phyloP scores from a whole-genome alignment of 768 basidiomycete species.

The Russula olivacea region DNA sequence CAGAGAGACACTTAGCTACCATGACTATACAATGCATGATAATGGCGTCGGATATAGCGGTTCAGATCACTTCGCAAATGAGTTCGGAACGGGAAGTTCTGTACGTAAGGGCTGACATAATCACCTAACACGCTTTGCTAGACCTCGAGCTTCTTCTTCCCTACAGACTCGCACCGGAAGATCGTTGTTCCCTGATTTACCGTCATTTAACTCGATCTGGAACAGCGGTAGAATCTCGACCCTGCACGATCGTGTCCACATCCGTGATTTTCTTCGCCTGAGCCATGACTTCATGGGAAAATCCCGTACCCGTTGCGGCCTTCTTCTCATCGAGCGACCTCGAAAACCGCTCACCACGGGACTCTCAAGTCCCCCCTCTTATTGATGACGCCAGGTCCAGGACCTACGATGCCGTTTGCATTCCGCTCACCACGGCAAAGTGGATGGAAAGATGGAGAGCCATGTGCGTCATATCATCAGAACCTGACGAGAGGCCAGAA shows the following conservation, averaged over 20 bases:
- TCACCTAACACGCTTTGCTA: background rate
- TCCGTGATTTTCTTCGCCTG: background rate
- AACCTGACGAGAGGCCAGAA: slow-evolving; percentile 34
- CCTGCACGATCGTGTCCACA: background rate
- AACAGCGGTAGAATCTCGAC: background rate
- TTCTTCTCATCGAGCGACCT: slow-evolving; percentile 19
- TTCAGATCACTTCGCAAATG: background rate
- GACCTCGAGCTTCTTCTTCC: too few species aligned
- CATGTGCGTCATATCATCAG: slow-evolving; percentile 71
- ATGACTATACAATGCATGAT: too few species aligned
- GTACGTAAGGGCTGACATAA: background rate
- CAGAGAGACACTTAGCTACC: background rate
- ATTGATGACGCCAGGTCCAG: slow-evolving; percentile 48
- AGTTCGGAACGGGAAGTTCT: too few species aligned
- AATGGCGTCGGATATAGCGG: background rate
- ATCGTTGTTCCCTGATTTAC: background rate
- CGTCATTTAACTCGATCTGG: slow-evolving; percentile 11
- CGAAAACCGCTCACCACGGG: slow-evolving; percentile 1
- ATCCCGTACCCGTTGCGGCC: slow-evolving; percentile 26
- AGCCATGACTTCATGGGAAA: slow-evolving; percentile 30
- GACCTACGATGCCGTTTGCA: slow-evolving; percentile 69
- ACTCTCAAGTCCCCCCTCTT: slow-evolving; percentile 35
- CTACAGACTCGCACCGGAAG: background rate
- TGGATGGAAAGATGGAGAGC: slow-evolving; percentile 87
- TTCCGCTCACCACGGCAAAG: slow-evolving; percentile 82